Evolutionary conservation across 2,329 filamentous ascomycete species (phyloP), one percentile per base, ranked within the genome.

Genomic region (Parastagonospora avenae): DNA sequence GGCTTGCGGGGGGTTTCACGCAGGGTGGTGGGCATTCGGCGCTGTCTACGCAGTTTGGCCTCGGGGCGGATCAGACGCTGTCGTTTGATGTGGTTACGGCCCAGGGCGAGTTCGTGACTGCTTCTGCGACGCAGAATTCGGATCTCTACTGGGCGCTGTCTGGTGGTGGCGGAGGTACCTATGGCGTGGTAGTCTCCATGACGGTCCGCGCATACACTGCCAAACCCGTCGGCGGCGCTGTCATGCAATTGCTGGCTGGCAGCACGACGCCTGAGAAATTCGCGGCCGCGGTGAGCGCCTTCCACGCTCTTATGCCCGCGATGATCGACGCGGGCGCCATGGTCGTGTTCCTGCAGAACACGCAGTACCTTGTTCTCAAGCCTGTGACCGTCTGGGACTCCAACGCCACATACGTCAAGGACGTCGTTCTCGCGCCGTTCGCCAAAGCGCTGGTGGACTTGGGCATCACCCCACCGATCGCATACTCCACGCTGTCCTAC

Each of bases 21-120:
- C 62, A 63, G 10, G 80, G 79, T 5, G 82, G 80, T 29, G 82
- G 82, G 0, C 79, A 84, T 64, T 78, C 76, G 9, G 80, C 79
- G 3, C 59, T 84, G 28, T 75, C 76, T 9, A 71, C 72, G 29
- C 66, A 75, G 29, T 78, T 78, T 51, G 59, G 62, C 15, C 48
- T 64, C 9, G 60, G 51, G 29, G 48, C 57, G 1, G 44, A 55
- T 27, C 57, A 63, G 10, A 48, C 62, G 0, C 47, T 61, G 1
- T 48, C 55, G 7, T 49, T 52, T 16, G 47, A 51, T 11, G 48
- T 63, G 0, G 48, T 41, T 7, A 60, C 60, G 8, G 38, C 54
- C 0, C 36, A 37, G 4, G 60, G 61, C 11, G 15, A 51, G 2
- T 28, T 59, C 8, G 41, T 63, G 4, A 33, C 54, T 16, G 55